phyloP scores from a whole-genome alignment of 2,329 filamentous ascomycete species.

The Pestalotiopsis sp. region DNA sequence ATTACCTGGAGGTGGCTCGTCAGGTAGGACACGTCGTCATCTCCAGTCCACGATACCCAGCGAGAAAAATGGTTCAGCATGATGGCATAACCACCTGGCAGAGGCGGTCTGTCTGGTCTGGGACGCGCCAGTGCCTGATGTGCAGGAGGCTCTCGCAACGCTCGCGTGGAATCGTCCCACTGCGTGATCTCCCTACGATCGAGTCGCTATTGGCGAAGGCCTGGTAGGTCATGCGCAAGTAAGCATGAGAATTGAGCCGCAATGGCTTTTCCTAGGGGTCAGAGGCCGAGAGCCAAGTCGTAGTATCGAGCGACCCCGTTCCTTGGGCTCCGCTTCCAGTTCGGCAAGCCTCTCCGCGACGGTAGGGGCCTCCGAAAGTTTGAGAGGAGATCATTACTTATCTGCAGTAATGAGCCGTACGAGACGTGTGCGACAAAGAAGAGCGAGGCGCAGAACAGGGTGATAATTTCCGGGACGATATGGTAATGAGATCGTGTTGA shows the following conservation, averaged over 20 bases:
- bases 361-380: slow-evolving; percentile 17
- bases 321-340: slow-evolving; percentile 3
- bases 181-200: slow-evolving; percentile 5
- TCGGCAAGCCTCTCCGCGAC: slow-evolving; percentile 16
- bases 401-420: slow-evolving; percentile 23
- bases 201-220: background rate
- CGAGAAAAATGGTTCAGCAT: background rate
- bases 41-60: background rate
- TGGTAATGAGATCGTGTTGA: slow-evolving; percentile 3
- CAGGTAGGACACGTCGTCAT: slow-evolving; percentile 2
- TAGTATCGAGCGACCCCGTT: background rate
- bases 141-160: background rate
- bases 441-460: slow-evolving; percentile 21
- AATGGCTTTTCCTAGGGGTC: background rate
- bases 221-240: background rate
- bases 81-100: background rate
- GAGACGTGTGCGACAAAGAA: slow-evolving; percentile 23
- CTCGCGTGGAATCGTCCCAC: background rate
- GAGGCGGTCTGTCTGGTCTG: background rate
- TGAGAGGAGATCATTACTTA: slow-evolving; percentile 15
- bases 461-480: slow-evolving; percentile 5
- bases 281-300: background rate
- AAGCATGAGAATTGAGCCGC: background rate
- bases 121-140: slow-evolving; percentile 5
- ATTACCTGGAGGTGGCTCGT: slow-evolving; percentile 6